Evolutionary conservation across 148 eudicot species (phyloP), one percentile per base, ranked within the genome.

Genomic region (Rhododendron simsii): DNA sequence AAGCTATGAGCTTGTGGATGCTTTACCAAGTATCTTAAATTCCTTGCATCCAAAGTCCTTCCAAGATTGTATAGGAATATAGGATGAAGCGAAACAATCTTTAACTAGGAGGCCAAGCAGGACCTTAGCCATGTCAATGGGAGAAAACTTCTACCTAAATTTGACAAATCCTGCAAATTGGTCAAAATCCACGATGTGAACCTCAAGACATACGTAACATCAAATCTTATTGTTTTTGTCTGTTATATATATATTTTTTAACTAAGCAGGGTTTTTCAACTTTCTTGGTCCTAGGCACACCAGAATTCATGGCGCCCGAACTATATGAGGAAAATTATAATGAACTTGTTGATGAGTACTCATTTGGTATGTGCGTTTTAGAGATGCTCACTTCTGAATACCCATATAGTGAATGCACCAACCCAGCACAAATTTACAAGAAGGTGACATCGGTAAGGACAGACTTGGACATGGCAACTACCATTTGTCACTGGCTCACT

Each of bases 301-400:
- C 94, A 9, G 96, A 91, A 86, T 94, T 94, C 87, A 94, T 94
- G 96, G 96, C 96, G 23, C 96, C 96, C 14, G 96, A 94, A 85
- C 76, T 94, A 2, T 94, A 94, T 20, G 95, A 94, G 30, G 95
- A 94, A 87, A 89, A 89, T 83, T 94, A 93, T 88, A 86, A 94
- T 35, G 95, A 92, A 80, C 89, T 94, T 10, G 96, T 94, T 75
- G 96, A 94, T 88, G 92, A 91, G 30, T 94, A 94, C 74, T 91
- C 96, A 18, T 94, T 91, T 81, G 89, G 93, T 39, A 91, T 91
- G 93, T 91, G 91, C 21, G 82, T 91, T 35, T 59, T 91, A 21
- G 93, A 91, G 91, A 90, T 91, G 92, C 86, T 91, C 28, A 91
- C 93, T n/a, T 83, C 69, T 63, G 93, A 91, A 83, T 91, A 91